Evolutionary conservation across 805 yeast genomes (phyloP).

Genomic region (Candida hispaniensis): DNA sequence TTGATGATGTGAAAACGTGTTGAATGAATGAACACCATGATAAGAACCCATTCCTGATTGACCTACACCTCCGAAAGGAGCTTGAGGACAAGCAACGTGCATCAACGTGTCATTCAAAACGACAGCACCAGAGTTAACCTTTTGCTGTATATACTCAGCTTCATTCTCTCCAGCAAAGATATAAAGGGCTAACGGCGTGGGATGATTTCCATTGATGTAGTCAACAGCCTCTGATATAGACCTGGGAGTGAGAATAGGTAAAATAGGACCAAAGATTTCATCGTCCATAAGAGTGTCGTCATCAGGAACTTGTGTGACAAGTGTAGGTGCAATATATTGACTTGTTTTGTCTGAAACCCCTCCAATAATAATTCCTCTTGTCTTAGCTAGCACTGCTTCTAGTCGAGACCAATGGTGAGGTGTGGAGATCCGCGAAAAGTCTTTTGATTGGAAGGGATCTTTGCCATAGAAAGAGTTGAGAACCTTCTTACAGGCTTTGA

Average conservation of each 20-base stretch:
- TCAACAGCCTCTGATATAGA: conserved; percentile 22
- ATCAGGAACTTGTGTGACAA: conserved; percentile 50
- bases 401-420: conserved; percentile 43
- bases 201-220: conserved; percentile 39
- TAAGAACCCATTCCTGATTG: conserved; percentile 69
- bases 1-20: conserved; percentile 64
- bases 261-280: conserved; percentile 75
- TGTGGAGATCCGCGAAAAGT: conserved; percentile 53
- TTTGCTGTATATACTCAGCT: conserved; percentile 37
- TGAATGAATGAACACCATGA: conserved; percentile 60
- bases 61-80: conserved; percentile 91
- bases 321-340: conserved; percentile 57
- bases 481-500: conserved; percentile 33
- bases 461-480: conserved; percentile 34
- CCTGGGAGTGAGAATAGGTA: conserved; percentile 55
- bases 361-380: conserved; percentile 22
- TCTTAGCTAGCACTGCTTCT: conserved; percentile 30
- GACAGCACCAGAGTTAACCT: conserved; percentile 61
- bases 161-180: conserved; percentile 46
- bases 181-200: conserved; percentile 72
- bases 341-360: conserved; percentile 26
- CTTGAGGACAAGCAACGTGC: conserved; percentile 53
- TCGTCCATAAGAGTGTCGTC: conserved; percentile 58
- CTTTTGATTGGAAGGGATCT: conserved; percentile 18
- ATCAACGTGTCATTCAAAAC: conserved; percentile 58